Evolutionary conservation across 257 asterid species (phyloP).

Genomic region (Lantana camara): DNA sequence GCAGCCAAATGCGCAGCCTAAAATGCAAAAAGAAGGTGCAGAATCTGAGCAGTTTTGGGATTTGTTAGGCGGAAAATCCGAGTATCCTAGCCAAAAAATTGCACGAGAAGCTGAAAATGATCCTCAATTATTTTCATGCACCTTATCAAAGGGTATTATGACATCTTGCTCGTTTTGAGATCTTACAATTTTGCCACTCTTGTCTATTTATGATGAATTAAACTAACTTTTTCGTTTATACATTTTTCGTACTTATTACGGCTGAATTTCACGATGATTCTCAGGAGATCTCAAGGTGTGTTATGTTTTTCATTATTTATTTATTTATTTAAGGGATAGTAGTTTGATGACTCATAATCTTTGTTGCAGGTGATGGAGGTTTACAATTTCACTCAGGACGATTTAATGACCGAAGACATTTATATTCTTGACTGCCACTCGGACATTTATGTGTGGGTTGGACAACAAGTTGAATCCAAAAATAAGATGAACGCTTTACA

Average conservation of each 20-base stretch:
- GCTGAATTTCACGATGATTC: slow-evolving; percentile 44
- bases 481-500: slow-evolving; percentile 69
- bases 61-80: slow-evolving; percentile 89
- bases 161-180: background rate
- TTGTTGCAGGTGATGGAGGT: slow-evolving; percentile 82
- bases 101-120: slow-evolving; percentile 80
- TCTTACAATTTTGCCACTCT: slow-evolving; percentile 10
- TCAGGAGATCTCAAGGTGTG: slow-evolving; percentile 90
- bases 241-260: slow-evolving; percentile 29
- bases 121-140: slow-evolving; percentile 91
- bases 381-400: slow-evolving; percentile 89
- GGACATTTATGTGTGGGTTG: slow-evolving; percentile 93
- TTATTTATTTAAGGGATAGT: background rate
- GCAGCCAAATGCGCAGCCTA: slow-evolving; percentile 93
- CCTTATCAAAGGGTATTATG: slow-evolving; percentile 65
- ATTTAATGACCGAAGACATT: slow-evolving; percentile 94
- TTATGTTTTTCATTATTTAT: slow-evolving; percentile 7
- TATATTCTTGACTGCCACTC: slow-evolving; percentile 89
- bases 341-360: slow-evolving; percentile 20
- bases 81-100: slow-evolving; percentile 92
- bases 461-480: slow-evolving; percentile 75
- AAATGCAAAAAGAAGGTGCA: slow-evolving; percentile 90
- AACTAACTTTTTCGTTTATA: slow-evolving; percentile 42
- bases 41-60: slow-evolving; percentile 98
- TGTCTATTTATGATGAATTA: slow-evolving; percentile 4